Percentiles rank a stretch among this genome's conserved stretches.
phyloP scores from a whole-genome alignment of 345 rosid species.

The Murraya koenigii region DNA sequence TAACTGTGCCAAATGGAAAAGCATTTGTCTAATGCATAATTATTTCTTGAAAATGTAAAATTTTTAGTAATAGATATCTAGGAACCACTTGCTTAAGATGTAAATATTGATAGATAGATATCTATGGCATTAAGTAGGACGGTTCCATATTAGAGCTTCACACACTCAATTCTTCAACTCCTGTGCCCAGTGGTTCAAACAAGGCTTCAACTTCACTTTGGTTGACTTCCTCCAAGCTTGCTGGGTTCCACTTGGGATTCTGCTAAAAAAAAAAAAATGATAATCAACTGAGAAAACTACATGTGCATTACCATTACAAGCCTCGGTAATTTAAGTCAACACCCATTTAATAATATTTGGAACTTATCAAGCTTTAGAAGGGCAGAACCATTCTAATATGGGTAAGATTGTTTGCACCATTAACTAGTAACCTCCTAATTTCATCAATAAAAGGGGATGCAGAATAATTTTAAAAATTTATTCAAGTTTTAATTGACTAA shows the following conservation, averaged over 20 bases:
- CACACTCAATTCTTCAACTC: conserved; percentile 50
- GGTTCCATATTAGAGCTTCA: conserved; percentile 19
- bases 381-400: neutral
- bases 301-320: neutral
- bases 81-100: neutral
- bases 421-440: neutral
- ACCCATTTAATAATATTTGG: neutral
- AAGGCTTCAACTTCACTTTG: conserved; percentile 61
- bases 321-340: neutral
- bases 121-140: neutral
- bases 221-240: conserved; percentile 62
- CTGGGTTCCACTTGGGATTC: conserved; percentile 88
- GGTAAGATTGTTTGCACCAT: neutral
- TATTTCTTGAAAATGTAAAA: neutral
- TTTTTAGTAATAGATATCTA: neutral
- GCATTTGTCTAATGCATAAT: neutral
- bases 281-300: neutral
- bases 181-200: conserved; percentile 56
- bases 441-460: neutral
- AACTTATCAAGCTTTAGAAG: neutral
- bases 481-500: neutral
- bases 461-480: neutral
- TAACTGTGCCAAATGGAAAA: neutral
- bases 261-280: conserved; percentile 44
- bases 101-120: no score